Evolutionary conservation across 1,139 yeast species (phyloP), one percentile per base, ranked within the genome.

Genomic region (Pichia sp.): DNA sequence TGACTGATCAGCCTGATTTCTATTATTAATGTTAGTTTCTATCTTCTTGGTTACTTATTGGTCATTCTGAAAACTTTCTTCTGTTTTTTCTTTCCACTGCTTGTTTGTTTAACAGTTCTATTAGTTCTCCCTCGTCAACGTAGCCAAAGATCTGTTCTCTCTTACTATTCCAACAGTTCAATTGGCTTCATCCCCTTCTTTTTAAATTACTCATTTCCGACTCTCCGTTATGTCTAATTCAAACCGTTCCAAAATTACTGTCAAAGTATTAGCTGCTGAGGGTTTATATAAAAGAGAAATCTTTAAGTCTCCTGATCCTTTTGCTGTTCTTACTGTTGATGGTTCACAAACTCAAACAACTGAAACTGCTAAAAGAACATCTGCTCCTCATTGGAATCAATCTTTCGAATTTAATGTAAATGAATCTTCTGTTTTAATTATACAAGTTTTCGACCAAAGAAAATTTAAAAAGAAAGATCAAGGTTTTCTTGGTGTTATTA

Each of bases 301-400:
- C 27, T 89, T 93, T 68, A 83, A 96, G 61, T 87, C 84, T 59
- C 99, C 99, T 1, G 99, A 93, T 69, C 99, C 99, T 9, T 93
- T 93, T 73, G 97, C 98, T 1, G 99, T 95, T 42, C 76, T 93
- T 60, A 93, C 98, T 8, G 95, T 95, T 19, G 99, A 93, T 68
- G 99, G 99, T 6, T 84, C 89, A 19, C 99, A 93, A 69, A 93
- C 99, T 2, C 89, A 88, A 66, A 87, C 97, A 25, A 93, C 99
- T 2, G 83, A 90, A 49, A 95, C 96, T 36, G 95, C 95, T 42
- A 88, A 89, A 66, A 90, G 89, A 71, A 93, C 99, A 2, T 75
- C 93, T 62, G 90, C 93, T 64, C 99, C 99, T 19, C 93, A 91
- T 68, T 93, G 99, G 99, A 90, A 93, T 69, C 97, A 93, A 70